phyloP scores from a whole-genome alignment of 2,329 filamentous ascomycete genomes.

The Cladosporium velox region DNA sequence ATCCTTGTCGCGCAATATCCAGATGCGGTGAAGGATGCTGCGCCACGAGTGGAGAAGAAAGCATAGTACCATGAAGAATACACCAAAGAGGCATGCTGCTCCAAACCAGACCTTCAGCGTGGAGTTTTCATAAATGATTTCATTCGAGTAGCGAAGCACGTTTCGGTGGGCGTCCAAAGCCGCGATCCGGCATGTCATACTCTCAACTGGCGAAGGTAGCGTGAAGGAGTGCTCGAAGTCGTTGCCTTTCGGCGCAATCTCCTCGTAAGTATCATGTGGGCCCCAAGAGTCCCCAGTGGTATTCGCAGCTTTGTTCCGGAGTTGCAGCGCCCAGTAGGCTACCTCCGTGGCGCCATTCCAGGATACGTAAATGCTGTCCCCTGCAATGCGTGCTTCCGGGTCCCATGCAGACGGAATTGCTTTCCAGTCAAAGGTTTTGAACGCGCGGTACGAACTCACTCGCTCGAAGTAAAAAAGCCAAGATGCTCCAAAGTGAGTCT shows the following conservation, averaged over 20 bases:
- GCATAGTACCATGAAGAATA: background rate
- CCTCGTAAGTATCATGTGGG: background rate
- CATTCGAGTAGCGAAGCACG: conserved; percentile 23
- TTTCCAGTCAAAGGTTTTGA: conserved; percentile 37
- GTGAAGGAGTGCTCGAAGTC: background rate
- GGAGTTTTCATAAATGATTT: background rate
- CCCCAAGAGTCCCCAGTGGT: background rate
- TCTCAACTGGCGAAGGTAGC: background rate
- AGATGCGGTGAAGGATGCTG: background rate
- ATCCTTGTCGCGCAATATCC: background rate
- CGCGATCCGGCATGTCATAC: conserved; percentile 23
- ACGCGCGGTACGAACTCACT: conserved; percentile 42
- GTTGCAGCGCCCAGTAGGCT: conserved; percentile 28
- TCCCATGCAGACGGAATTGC: conserved; percentile 30
- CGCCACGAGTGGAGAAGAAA: background rate
- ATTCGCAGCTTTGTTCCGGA: conserved; percentile 3
- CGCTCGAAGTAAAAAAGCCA: conserved; percentile 33
- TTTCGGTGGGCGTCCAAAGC: conserved; percentile 26
- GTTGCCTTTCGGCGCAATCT: background rate
- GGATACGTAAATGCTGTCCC: conserved; percentile 25
- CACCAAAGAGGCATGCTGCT: background rate
- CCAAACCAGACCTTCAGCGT: background rate
- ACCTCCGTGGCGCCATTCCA: conserved; percentile 37
- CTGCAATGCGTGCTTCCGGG: conserved; percentile 21
- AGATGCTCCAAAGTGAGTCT: conserved; percentile 32